Evolutionary conservation across 352 stramenopile genomes (phyloP).

Genomic region (Chrysophaeum taylorii): DNA sequence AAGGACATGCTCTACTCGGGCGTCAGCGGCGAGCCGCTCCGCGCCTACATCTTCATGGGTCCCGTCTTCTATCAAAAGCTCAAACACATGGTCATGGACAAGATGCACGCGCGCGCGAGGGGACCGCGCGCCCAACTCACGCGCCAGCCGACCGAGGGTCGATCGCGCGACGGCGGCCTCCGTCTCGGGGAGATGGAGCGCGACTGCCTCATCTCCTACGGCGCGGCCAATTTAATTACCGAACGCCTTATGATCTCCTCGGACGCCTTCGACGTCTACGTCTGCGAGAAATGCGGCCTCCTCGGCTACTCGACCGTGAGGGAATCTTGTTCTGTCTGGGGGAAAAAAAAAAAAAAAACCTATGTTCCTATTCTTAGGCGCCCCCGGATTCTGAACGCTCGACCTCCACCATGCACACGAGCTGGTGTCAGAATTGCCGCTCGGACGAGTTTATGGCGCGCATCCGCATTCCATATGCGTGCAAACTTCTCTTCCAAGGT

Average conservation of each 20-base stretch:
- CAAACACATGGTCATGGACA: conserved; percentile 99
- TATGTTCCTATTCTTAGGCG: not conserved
- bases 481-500: conserved; percentile 90
- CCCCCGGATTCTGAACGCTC: not conserved
- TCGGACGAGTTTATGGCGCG: conserved; percentile 91
- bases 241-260: conserved; percentile 98
- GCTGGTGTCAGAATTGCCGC: conserved; percentile 97
- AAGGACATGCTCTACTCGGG: conserved; percentile 92
- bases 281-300: conserved; percentile 92
- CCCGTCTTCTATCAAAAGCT: conserved; percentile 99
- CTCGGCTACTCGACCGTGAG: conserved; percentile 69
- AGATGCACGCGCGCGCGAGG: conserved; percentile 94
- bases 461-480: conserved; percentile 96
- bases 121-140: conserved; percentile 87
- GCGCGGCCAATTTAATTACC: conserved; percentile 97
- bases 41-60: conserved; percentile 99
- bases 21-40: conserved; percentile 88
- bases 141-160: conserved; percentile 94
- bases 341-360: too few species aligned
- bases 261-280: conserved; percentile 95
- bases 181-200: conserved; percentile 92
- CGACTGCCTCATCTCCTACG: conserved; percentile 99
- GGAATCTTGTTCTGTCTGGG: conserved; percentile 21
- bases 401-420: conserved; percentile 39
- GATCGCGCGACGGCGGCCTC: conserved; percentile 90